A percentile compares a stretch with the other conserved stretches of the same genome.
Conservation (phyloP, 1,284 basidiomycete genomes). For the Pholiota adiposa region DNA sequence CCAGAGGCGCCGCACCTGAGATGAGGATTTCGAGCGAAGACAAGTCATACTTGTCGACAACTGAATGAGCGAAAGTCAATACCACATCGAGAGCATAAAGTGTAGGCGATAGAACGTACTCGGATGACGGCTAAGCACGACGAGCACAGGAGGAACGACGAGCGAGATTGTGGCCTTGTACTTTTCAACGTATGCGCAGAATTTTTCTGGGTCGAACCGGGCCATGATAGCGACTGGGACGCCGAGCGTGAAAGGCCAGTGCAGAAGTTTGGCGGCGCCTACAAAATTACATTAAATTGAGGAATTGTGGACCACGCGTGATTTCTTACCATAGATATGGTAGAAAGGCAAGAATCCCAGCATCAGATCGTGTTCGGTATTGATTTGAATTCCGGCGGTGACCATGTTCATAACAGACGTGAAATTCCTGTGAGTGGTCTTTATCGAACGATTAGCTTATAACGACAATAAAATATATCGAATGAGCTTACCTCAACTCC, state of each 20-base stretch:
- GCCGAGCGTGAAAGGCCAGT: conserved; percentile 63
- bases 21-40: conserved; percentile 62
- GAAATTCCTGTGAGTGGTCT: conserved; percentile 73
- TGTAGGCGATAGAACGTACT: conserved; percentile 37
- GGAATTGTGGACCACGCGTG: neutral
- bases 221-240: conserved; percentile 69
- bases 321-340: conserved; percentile 55
- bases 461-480: neutral
- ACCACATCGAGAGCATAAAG: too few species aligned
- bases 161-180: conserved; percentile 67
- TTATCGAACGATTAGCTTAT: conserved; percentile 1
- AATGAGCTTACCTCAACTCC: conserved; percentile 48
- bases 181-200: conserved; percentile 67
- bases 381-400: conserved; percentile 41
- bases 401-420: conserved; percentile 53
- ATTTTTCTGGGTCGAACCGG: conserved; percentile 75
- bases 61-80: conserved; percentile 27
- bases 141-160: conserved; percentile 86
- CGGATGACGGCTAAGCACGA: conserved; percentile 70
- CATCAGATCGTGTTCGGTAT: conserved; percentile 47
- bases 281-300: neutral
- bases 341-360: conserved; percentile 68
- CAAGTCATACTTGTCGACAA: conserved; percentile 74
- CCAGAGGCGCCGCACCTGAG: conserved; percentile 86
- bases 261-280: conserved; percentile 61